phyloP scores from a whole-genome alignment of 208 protist genomes.

The Leishmania tarentolae region DNA sequence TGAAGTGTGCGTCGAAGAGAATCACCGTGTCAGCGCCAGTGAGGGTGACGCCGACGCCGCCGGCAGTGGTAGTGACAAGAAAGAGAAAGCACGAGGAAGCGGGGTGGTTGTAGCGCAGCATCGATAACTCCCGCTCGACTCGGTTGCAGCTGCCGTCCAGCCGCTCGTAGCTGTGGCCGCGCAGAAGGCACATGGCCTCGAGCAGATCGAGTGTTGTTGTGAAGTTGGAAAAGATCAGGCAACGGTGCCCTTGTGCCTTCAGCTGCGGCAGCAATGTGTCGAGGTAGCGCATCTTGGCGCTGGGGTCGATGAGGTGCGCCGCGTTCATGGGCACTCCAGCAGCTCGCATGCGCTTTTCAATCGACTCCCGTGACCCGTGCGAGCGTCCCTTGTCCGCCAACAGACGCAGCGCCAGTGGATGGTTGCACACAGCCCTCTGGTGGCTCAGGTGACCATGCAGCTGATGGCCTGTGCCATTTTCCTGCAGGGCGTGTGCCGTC shows the following conservation, averaged over 20 bases:
- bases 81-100: constrained; percentile 95
- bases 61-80: constrained; percentile 96
- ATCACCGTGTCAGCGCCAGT: constrained; percentile 96
- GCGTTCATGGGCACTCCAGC: constrained; percentile 71
- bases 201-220: constrained; percentile 88
- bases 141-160: constrained; percentile 83
- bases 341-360: constrained; percentile 49
- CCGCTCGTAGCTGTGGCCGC: constrained; percentile 79
- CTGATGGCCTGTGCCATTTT: constrained; percentile 24
- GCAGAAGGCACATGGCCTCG: constrained; percentile 73
- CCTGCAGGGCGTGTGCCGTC: constrained; percentile 58
- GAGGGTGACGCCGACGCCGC: constrained; percentile 98
- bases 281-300: constrained; percentile 94
- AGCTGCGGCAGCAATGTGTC: constrained; percentile 91
- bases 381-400: constrained; percentile 47
- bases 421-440: constrained; percentile 86
- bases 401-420: constrained; percentile 80
- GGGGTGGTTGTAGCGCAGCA: constrained; percentile 94
- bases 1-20: constrained; percentile 97
- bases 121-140: constrained; percentile 90
- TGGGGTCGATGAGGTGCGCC: constrained; percentile 65
- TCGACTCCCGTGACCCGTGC: constrained; percentile 10
- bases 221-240: constrained; percentile 93
- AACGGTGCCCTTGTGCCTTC: constrained; percentile 76
- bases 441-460: constrained; percentile 69